Base-by-base conservation (phyloP, 169 alveolate genomes). In the Cryptosporidium bovis region DNA sequence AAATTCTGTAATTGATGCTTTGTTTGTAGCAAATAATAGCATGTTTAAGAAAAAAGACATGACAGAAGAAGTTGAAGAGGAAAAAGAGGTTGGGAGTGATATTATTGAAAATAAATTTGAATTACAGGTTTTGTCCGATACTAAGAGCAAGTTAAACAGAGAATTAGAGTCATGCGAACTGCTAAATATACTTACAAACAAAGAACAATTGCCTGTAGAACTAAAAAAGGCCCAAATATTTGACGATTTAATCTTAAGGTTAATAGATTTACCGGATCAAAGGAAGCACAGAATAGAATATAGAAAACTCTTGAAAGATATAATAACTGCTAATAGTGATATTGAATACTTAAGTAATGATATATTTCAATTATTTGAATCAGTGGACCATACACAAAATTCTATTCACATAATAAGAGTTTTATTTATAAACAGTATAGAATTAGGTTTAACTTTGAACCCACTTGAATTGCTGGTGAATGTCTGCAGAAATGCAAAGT, bases 401-500 rank as follows among this genome's bases (percentile, higher is more conserved):
- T 56, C 71, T 1, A 13, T 77, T 7, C 87, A 77, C 36, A 13
- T 77, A 8, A 18, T 77, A 7, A 55, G 87, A 58, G 64, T 31
- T 4, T 56, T 77, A 53, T 60, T 34, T 27, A 62, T 77, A 13
- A 62, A 31, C 24, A 44, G 18, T 27, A 60, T 60, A 13, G 87
- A 60, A 8, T 27, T 60, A 29, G 87, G 71, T n/a, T 66, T 77
- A 10, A 36, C 77, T 24, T 8, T 44, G 29, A 77, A 77, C 64
- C 87, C 87, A 29, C 44, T 77, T 20, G 87, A 77, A 48, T 29
- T 77, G 1, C n/a, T 77, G 13, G 53, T 77, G 29, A 56, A 51
- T 44, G 71, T 60, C 16, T 77, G 87, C 48, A 77, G 64, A 13
- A 77, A 77, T 44, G 87, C 87, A n/a, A 77, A 77, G 36, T 44